Evolutionary conservation across 2,329 filamentous ascomycete genomes (phyloP).

Genomic region (Pseudogymnoascus sp.): DNA sequence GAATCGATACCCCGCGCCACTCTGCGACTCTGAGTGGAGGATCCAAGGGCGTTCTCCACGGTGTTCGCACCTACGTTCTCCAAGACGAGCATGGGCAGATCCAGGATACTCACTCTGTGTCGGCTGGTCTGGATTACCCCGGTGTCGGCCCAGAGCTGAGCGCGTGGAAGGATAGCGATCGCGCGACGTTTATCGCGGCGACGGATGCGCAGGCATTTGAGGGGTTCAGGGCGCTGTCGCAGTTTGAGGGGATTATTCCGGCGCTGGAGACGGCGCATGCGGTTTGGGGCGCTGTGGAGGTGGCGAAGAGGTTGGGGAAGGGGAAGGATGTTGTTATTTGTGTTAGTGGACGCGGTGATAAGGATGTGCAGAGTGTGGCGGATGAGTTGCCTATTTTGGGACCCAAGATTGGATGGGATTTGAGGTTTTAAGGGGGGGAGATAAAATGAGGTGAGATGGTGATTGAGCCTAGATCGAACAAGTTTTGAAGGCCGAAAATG

Average conservation of each 20-base stretch:
- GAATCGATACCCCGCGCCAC: slow-evolving; percentile 77
- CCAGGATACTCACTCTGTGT: slow-evolving; percentile 89
- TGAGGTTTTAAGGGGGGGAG: slow-evolving; percentile 46
- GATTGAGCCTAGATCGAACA: not conserved
- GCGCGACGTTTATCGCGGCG: slow-evolving; percentile 83
- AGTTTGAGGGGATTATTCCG: slow-evolving; percentile 94
- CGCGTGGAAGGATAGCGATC: slow-evolving; percentile 82
- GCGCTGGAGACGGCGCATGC: slow-evolving; percentile 92
- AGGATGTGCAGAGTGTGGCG: slow-evolving; percentile 97
- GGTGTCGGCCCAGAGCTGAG: slow-evolving; percentile 91
- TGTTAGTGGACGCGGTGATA: slow-evolving; percentile 87
- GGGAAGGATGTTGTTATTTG: slow-evolving; percentile 90
- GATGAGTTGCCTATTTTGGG: slow-evolving; percentile 86
- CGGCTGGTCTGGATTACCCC: slow-evolving; percentile 92
- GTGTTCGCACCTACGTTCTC: slow-evolving; percentile 90
- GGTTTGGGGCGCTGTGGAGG: slow-evolving; percentile 78
- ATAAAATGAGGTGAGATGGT: not conserved
- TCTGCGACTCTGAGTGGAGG: slow-evolving; percentile 83
- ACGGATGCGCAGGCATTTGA: slow-evolving; percentile 86
- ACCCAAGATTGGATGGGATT: slow-evolving; percentile 74
- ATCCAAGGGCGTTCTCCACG: slow-evolving; percentile 87
- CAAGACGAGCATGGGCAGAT: slow-evolving; percentile 94
- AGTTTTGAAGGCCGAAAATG: not conserved
- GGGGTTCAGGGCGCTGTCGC: slow-evolving; percentile 76
- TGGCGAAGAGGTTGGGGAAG: slow-evolving; percentile 88